Base-by-base conservation (phyloP, 1,284 basidiomycete species). In the Neonothopanus nambi region DNA sequence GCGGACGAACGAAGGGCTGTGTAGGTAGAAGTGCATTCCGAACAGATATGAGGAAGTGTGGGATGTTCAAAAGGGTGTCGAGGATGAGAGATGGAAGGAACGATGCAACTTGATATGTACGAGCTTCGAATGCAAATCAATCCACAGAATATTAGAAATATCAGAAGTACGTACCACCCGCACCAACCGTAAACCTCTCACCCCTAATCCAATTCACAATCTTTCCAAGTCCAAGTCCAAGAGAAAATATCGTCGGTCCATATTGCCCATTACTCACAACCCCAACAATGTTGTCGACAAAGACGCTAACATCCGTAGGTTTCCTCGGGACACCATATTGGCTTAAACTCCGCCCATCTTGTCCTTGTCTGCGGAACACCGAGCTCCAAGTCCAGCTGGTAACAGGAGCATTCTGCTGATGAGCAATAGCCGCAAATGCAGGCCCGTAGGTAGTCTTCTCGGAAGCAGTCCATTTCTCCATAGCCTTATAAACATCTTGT, bases 391-490 rank as follows among this genome's bases (percentile, higher is more conserved):
- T 56, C 33, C 68, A 65, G 13, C 58, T 56, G 2, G 66, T 56
- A 7, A 61, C 59, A 15, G 58, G 55, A n/a, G 64, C 61, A 26
- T 65, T 63, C 52, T 74, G 74, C 51, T 43, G 42, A 41, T 75
- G 77, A 35, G 82, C 69, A 5, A 78, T 67, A 18, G 80, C 73
- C 21, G 73, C 72, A 65, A 87, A 87, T 15, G 85, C 85, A 9
- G 80, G 70, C 1, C 85, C 85, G 62, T 91, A 91, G 13, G 83
- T 79, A 37, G 80, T 63, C 62, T 82, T 85, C 66, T 90, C 88
- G 4, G 84, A 82, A 2, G 80, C 75, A 3, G 81, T 87, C 89
- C 89, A 91, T 38, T 75, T 74, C 49, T 82, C 79, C 74, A 84
- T 86, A 5, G 77, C 72, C 51, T 71, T 73, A 57, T 74, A 73